Base-by-base conservation (phyloP, 2,329 filamentous ascomycete species). In the Talaromyces sp. region DNA sequence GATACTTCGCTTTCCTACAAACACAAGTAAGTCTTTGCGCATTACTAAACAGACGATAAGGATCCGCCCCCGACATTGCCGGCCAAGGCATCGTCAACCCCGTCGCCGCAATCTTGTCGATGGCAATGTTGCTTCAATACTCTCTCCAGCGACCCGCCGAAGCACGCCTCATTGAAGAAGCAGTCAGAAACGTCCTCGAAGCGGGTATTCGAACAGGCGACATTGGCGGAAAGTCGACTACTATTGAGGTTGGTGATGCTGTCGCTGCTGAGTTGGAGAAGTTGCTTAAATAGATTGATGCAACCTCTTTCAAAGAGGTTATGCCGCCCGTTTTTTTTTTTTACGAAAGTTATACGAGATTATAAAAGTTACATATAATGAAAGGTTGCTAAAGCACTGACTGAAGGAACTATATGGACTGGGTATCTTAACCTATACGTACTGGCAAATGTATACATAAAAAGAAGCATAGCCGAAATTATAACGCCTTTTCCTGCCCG, bases 91-190 rank as follows among this genome's bases (percentile, higher is more conserved):
- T 96, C 65, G 91, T 96, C 68, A 96, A 95, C 80, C 93, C 93
- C 35, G 81, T 97, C 61, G 93, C 92, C 53, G 92, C 91, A 56
- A 91, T 97, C 63, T 84, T 97, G 43, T 96, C 91, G 11, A 83
- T 96, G 13, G 91, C 91, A 68, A 96, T 97, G 91, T 89, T 99
- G 87, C 83, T 97, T 69, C 88, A 91, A 70, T 97, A 97, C 81
- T 96, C 91, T 13, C 84, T 97, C 60, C 85, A 86, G 68, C 84
- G 92, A 64, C 85, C 88, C 31, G 81, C 84, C 53, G 87, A 97
- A 75, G 89, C 92, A 35, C 81, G 84, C 61, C 84, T 86, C 52
- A 84, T 97, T 62, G 91, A 97, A 77, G 81, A 86, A 60, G 91
- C 92, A 3, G 91, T 96, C 53, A 83, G 84, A 70, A 84, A 81